These are phyloP conservation scores for Zymoseptoria brevis DNA, from an alignment of 2,329 filamentous ascomycete species.

Conservation along the genomic window DNA sequence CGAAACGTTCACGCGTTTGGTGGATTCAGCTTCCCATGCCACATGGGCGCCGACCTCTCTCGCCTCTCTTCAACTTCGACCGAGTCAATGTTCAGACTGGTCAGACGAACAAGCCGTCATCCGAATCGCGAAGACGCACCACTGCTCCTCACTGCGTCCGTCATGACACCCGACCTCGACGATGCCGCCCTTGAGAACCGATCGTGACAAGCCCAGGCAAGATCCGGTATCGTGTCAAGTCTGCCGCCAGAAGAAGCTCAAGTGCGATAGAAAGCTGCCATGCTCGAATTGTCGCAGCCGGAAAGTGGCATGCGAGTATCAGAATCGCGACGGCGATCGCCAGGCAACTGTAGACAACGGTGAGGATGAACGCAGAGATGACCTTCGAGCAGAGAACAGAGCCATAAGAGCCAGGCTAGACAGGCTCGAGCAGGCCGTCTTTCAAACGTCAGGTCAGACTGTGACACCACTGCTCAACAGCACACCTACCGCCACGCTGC, in stretches of 20 bases:
- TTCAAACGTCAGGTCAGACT: not conserved
- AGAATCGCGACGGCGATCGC: slow-evolving; percentile 2
- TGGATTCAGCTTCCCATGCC: not conserved
- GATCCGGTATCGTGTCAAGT: slow-evolving; percentile 22
- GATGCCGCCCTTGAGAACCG: slow-evolving; percentile 5
- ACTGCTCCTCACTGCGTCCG: not conserved
- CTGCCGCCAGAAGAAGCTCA: slow-evolving; percentile 14
- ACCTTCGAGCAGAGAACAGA: slow-evolving; percentile 13
- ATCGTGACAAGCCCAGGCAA: slow-evolving; percentile 10
- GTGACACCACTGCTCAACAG: not conserved
- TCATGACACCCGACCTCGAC: no score
- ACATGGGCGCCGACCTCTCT: no score
- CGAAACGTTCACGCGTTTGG: not conserved
- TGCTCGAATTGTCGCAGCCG: slow-evolving; percentile 23
- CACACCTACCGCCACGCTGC: not conserved
- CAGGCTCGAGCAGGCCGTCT: slow-evolving; percentile 15
- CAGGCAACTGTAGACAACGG: not conserved
- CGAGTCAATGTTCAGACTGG: not conserved
- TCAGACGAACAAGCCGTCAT: no score
- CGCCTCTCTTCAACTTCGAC: no score
- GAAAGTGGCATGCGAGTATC: slow-evolving; percentile 12
- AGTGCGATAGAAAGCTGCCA: slow-evolving; percentile 14
- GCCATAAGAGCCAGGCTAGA: slow-evolving; percentile 13
- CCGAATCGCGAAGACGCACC: not conserved
- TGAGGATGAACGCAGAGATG: not conserved